These are phyloP conservation scores for Miscanthus lutarioriparius DNA, from an alignment of 176 grass and related monocot species.

Conservation along the genomic window DNA sequence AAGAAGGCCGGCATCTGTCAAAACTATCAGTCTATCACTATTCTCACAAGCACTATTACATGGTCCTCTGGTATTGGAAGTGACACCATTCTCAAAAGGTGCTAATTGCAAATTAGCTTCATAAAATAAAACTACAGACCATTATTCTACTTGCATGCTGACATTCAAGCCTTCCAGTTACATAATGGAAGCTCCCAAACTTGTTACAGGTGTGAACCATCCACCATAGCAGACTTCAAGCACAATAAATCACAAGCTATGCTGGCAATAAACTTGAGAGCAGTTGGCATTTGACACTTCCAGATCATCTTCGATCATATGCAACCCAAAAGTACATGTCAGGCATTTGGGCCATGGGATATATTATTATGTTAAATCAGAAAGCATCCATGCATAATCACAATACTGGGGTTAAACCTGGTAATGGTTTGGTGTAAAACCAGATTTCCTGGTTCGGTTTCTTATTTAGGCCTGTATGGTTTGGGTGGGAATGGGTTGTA, in stretches of 20 bases:
- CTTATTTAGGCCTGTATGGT: no score
- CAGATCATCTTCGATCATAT: neutral
- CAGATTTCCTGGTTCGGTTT: no score
- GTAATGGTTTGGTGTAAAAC: no score
- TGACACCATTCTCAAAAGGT: neutral
- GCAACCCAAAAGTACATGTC: neutral
- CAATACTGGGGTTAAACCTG: neutral
- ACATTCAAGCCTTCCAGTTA: neutral
- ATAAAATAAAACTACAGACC: neutral
- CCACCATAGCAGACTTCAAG: conserved; percentile 9
- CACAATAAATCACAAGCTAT: neutral
- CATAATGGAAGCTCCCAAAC: neutral
- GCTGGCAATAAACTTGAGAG: neutral
- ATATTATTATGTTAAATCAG: neutral
- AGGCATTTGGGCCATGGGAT: neutral
- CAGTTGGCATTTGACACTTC: neutral
- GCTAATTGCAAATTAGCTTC: neutral
- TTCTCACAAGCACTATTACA: neutral
- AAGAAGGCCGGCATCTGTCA: neutral
- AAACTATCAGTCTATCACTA: neutral
- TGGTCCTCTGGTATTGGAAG: neutral
- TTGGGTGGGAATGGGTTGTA: no score
- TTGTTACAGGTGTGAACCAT: conserved; percentile 14
- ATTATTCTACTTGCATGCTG: neutral
- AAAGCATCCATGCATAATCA: neutral